Conservation (phyloP, 2,329 filamentous ascomycete species). For the Berkeleyomyces basicola region DNA sequence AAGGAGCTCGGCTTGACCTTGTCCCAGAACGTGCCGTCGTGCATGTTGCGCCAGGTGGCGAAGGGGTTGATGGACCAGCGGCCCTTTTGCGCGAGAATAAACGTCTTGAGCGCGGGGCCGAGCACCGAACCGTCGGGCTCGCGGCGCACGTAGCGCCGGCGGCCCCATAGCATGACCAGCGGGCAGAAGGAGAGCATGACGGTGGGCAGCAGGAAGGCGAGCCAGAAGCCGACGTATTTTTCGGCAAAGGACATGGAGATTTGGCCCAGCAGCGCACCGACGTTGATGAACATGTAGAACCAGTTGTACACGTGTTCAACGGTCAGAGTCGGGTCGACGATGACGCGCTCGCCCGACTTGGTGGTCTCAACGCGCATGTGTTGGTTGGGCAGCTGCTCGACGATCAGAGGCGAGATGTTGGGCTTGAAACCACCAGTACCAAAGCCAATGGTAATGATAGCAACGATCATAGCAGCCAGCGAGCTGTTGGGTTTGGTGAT, state of each 20-base stretch:
- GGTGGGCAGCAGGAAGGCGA: slow-evolving; percentile 52
- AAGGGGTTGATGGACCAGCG: slow-evolving; percentile 52
- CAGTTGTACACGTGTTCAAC: slow-evolving; percentile 47
- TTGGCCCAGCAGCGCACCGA: slow-evolving; percentile 47
- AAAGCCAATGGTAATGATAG: slow-evolving; percentile 33
- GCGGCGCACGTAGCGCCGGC: slow-evolving; percentile 38
- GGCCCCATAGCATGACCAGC: slow-evolving; percentile 41
- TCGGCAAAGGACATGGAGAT: slow-evolving; percentile 56
- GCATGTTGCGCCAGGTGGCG: slow-evolving; percentile 39
- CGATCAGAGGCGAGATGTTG: slow-evolving; percentile 52
- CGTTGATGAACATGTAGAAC: slow-evolving; percentile 58
- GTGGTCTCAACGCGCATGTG: slow-evolving; percentile 36
- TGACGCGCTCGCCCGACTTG: slow-evolving; percentile 40
- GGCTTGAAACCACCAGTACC: slow-evolving; percentile 63
- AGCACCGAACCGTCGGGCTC: slow-evolving; percentile 53
- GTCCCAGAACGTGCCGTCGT: slow-evolving; percentile 46
- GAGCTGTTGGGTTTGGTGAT: slow-evolving; percentile 39
- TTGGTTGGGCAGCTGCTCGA: slow-evolving; percentile 46
- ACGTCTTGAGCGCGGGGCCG: slow-evolving; percentile 43
- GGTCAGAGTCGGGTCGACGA: slow-evolving; percentile 48
- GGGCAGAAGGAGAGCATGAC: slow-evolving; percentile 47
- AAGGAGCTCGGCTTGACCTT: slow-evolving; percentile 51
- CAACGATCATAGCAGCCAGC: slow-evolving; percentile 47
- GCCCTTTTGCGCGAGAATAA: slow-evolving; percentile 47
- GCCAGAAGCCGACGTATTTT: slow-evolving; percentile 60